phyloP scores from a whole-genome alignment of 2,329 filamentous ascomycete genomes.

The Diaporthe vaccinii region DNA sequence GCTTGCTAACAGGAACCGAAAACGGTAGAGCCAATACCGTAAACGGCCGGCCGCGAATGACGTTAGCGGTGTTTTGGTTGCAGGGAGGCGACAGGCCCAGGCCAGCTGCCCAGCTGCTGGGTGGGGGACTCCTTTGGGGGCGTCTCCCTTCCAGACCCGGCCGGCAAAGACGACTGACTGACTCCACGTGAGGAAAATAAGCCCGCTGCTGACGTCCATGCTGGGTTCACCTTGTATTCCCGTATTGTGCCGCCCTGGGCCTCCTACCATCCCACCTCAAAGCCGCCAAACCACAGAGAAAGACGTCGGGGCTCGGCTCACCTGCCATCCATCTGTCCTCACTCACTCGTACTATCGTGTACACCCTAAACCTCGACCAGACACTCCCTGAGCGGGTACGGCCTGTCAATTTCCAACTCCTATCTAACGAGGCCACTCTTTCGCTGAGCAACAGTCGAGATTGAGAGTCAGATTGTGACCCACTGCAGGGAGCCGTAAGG shows the following conservation, averaged over 20 bases:
- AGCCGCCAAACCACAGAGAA: not conserved
- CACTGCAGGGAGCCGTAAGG: slow-evolving; percentile 12
- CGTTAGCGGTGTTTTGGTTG: not conserved
- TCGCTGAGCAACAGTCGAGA: slow-evolving; percentile 36
- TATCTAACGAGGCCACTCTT: slow-evolving; percentile 7
- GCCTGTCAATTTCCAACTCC: slow-evolving; percentile 14
- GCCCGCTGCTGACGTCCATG: slow-evolving; percentile 6
- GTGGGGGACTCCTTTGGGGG: not conserved
- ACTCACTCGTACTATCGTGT: not conserved
- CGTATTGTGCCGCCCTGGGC: not conserved
- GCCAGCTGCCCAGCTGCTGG: slow-evolving; percentile 5
- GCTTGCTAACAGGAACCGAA: slow-evolving; percentile 19
- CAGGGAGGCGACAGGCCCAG: not conserved
- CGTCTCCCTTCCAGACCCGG: not conserved
- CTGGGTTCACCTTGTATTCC: not conserved
- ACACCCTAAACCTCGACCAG: not conserved
- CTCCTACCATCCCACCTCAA: slow-evolving; percentile 11
- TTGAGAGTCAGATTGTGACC: slow-evolving; percentile 30
- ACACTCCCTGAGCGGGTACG: not conserved
- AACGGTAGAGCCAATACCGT: slow-evolving; percentile 5
- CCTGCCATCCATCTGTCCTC: slow-evolving; percentile 1
- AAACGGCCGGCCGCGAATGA: not conserved
- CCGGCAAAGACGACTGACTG: slow-evolving; percentile 4
- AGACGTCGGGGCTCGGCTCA: slow-evolving; percentile 22
- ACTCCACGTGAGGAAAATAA: slow-evolving; percentile 23